Conservation (phyloP, 164 flowering plant genomes). For the Saururus chinensis region DNA sequence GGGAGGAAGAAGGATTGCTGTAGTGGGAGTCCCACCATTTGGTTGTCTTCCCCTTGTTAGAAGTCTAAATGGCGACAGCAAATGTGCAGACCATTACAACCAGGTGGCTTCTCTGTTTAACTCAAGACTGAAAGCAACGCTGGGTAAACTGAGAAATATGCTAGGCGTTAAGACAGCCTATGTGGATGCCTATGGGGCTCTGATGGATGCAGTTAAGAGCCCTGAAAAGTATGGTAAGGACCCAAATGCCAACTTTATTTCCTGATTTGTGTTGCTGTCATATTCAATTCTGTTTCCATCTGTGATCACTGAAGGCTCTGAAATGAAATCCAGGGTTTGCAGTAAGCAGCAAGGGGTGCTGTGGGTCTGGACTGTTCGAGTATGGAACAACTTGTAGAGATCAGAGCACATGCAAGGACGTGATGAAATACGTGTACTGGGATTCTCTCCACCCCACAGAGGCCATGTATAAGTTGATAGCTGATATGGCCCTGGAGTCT, state of each 20-base stretch:
- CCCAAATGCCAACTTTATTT: background rate
- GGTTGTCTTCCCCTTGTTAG: slow-evolving; percentile 53
- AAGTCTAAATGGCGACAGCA: slow-evolving; percentile 15
- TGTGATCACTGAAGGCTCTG: background rate
- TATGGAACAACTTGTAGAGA: slow-evolving; percentile 37
- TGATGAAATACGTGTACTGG: slow-evolving; percentile 42
- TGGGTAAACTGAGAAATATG: slow-evolving; percentile 8
- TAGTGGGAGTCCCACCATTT: slow-evolving; percentile 46
- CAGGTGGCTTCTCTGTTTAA: slow-evolving; percentile 25
- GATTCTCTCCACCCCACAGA: slow-evolving; percentile 71
- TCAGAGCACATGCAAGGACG: slow-evolving; percentile 33
- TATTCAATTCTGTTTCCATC: background rate
- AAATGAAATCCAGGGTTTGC: slow-evolving; percentile 25
- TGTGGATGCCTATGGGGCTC: slow-evolving; percentile 24
- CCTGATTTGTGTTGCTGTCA: no score
- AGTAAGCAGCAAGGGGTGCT: slow-evolving; percentile 55
- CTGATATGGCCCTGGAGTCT: slow-evolving; percentile 16
- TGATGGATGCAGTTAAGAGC: slow-evolving; percentile 22
- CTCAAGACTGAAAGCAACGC: slow-evolving; percentile 14
- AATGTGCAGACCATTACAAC: slow-evolving; percentile 27
- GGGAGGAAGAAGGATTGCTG: slow-evolving; percentile 34
- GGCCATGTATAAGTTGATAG: slow-evolving; percentile 40
- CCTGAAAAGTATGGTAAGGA: slow-evolving; percentile 41
- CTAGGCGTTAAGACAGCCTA: slow-evolving; percentile 20
- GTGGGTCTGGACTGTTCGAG: slow-evolving; percentile 53